These are phyloP conservation scores for Macroventuria anomochaeta DNA, from an alignment of 2,329 filamentous ascomycete species.

Conservation along the genomic window DNA sequence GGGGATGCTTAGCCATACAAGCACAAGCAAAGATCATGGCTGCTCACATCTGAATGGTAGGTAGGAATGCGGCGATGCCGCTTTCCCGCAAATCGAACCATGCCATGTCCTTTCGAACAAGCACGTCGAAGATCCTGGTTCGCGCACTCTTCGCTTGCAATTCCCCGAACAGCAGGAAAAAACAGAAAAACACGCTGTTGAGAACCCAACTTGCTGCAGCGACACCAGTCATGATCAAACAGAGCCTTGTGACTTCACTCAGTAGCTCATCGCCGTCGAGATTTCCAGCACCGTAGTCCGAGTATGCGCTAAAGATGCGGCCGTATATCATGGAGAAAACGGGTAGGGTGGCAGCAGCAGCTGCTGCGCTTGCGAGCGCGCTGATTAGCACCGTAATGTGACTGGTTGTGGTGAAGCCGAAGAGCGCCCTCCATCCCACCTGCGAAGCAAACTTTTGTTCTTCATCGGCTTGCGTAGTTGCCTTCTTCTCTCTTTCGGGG, in stretches of 20 bases:
- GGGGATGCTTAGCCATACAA: slow-evolving; percentile 21
- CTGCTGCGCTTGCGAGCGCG: slow-evolving; percentile 63
- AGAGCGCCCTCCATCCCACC: slow-evolving; percentile 64
- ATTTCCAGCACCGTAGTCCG: slow-evolving; percentile 66
- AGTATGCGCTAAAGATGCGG: slow-evolving; percentile 74
- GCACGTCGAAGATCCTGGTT: slow-evolving; percentile 67
- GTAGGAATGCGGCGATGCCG: slow-evolving; percentile 74
- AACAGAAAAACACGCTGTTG: slow-evolving; percentile 69
- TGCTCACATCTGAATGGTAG: slow-evolving; percentile 74
- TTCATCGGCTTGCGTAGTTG: slow-evolving; percentile 18
- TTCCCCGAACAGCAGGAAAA: slow-evolving; percentile 83
- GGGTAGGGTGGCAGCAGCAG: slow-evolving; percentile 69
- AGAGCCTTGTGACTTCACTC: slow-evolving; percentile 63
- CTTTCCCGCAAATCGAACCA: slow-evolving; percentile 82
- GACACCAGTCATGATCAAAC: slow-evolving; percentile 67
- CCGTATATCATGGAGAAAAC: slow-evolving; percentile 74
- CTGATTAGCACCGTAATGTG: slow-evolving; percentile 63
- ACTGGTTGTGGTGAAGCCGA: slow-evolving; percentile 71
- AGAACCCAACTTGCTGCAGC: slow-evolving; percentile 71
- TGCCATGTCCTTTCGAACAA: slow-evolving; percentile 75
- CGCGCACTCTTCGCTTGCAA: slow-evolving; percentile 74
- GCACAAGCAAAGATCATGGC: too few species aligned
- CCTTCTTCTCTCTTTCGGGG: slow-evolving; percentile 24
- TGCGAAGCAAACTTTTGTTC: slow-evolving; percentile 30
- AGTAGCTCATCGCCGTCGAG: slow-evolving; percentile 61